Base-by-base conservation (phyloP, 2,329 filamentous ascomycete species). In the Diaporthe eres region DNA sequence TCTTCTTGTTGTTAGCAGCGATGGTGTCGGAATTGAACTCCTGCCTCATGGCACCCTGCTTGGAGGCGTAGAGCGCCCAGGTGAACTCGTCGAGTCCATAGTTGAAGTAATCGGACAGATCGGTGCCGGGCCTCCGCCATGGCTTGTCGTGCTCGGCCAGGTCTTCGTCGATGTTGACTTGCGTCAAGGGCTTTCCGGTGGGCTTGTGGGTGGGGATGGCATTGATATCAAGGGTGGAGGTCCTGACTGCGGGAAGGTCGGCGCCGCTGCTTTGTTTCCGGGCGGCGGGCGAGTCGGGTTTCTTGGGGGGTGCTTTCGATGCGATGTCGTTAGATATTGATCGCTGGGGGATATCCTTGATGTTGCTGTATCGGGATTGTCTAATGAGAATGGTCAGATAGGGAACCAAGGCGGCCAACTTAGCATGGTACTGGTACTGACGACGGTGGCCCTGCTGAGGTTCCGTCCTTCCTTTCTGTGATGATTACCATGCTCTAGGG, bases 1-100 rank as follows among this genome's bases (percentile, higher is more conserved):
- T 94, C 87, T 96, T 98, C 85, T 97, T 96, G 79, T 91, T 91
- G 78, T 89, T 92, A 72, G 87, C 86, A 28, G 90, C 89, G 71
- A 93, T 89, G 58, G 88, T 87, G 58, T 93, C 91, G 65, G 93
- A 91, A 75, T 91, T 91, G 79, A 95, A 95, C 79, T 96, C 94
- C 78, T 91, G 91, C 25, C 94, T 91, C 81, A 98, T 89, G 34
- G 88, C 88, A 79, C 97, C 92, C 83, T 98, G 97, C 82, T 98
- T 97, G 76, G 95, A 88, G 44, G 96, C 95, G 83, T 99, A 99
- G 72, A 96, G 91, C 8, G 96, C 94, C 97, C 97, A 99, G 1
- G 96, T 98, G 85, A 98, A 98, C 85, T 98, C 96, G 85, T 98
- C 96, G 82, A 98, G 98, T 75, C 96, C 96, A 85, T 98, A 98